Base-by-base conservation (phyloP, 345 rosid species). In the Bruguiera gymnorhiza region DNA sequence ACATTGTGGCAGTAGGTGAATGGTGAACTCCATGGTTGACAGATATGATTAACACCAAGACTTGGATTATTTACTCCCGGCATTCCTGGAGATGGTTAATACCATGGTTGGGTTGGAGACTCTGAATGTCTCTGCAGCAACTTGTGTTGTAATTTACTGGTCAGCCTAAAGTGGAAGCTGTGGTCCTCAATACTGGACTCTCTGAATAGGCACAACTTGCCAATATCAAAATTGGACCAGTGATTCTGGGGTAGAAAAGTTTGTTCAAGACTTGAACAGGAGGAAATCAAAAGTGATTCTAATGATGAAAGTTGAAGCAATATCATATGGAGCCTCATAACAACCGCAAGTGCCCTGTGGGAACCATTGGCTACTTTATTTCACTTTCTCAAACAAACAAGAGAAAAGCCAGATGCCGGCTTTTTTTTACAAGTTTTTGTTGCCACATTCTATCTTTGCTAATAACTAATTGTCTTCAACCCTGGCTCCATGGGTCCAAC, bases 261-360 rank as follows among this genome's bases (percentile, higher is more conserved):
- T 56, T 3, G 60, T 23, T 56, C 29, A 56, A 56, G 31, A 56
- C 60, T 56, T 56, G 60, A 56, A 56, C 60, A 56, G 60, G 29
- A 56, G 31, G 60, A 24, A 23, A 24, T 24, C 5, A 1, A 56
- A 23, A 56, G 30, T 24, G 60, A 56, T 21, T 56, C 60, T 27
- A 24, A 56, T 56, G 60, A 56, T 56, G 60, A 24, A 56, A 24
- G 50, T 15, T 11, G 31, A 16, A 56, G 29, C 29, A 56, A 56
- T 3, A 24, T 56, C 60, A 56, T 24, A 27, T 56, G 60, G 15
- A 24, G 31, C 60, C 31, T 56, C 31, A 11, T 56, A 13, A 15
- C 50, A 43, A 15, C 50, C 13, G 19, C 16, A 43, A 43, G 50
- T 43, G 50, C 3, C 50, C 1, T 56, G 29, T 56, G 60, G 29